Evolutionary conservation across 139 green algal genomes (phyloP).

Genomic region (Tetradesmus lagerheimii): DNA sequence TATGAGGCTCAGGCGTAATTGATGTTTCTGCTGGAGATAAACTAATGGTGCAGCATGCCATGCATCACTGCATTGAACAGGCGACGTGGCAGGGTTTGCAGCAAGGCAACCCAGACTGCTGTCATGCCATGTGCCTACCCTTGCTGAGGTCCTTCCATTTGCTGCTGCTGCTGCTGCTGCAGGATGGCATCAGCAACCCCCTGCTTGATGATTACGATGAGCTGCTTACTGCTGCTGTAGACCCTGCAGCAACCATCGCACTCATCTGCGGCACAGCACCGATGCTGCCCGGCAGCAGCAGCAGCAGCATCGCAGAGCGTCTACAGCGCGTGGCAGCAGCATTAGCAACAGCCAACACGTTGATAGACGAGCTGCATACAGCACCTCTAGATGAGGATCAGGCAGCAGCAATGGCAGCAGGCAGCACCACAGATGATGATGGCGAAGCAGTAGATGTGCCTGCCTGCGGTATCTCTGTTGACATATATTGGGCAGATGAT

Average conservation of each 20-base stretch:
- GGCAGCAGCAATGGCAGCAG: conserved; percentile 15
- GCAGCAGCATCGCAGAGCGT: neutral
- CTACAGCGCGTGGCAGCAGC: neutral
- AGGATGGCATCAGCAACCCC: neutral
- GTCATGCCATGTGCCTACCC: neutral
- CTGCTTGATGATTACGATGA: conserved; percentile 37
- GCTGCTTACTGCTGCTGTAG: neutral
- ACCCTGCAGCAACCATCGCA: conserved; percentile 16
- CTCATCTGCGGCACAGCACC: conserved; percentile 25
- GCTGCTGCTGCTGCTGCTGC: neutral
- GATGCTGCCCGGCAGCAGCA: neutral
- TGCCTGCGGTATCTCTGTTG: conserved; percentile 17
- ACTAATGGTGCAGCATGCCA: no score
- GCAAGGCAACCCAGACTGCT: neutral
- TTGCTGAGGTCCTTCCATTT: neutral
- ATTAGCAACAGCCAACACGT: conserved; percentile 18
- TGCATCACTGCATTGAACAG: no score
- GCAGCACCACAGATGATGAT: neutral
- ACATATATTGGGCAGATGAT: conserved; percentile 36
- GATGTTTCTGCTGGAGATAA: no score
- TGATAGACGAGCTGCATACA: conserved; percentile 44
- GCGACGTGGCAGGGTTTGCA: no score
- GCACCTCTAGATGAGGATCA: conserved; percentile 31
- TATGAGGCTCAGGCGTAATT: no score
- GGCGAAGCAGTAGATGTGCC: neutral